These are phyloP conservation scores for Arthrinium phaeospermum DNA, from an alignment of 2,329 filamentous ascomycete species.

Conservation along the genomic window DNA sequence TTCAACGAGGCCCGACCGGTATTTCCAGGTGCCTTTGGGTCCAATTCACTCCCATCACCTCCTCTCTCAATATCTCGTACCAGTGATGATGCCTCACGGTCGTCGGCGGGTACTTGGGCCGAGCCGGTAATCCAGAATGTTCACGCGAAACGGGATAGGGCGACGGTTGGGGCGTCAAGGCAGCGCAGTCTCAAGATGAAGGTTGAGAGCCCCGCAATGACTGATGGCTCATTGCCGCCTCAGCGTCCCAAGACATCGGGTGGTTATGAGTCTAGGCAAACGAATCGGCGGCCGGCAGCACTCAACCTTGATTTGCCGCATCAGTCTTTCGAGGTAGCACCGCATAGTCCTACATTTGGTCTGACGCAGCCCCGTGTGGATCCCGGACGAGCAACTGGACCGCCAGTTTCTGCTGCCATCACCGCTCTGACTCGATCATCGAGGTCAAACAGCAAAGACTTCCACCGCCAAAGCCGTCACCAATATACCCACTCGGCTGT, in stretches of 20 bases:
- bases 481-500: slow-evolving; percentile 16
- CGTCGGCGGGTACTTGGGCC: slow-evolving; percentile 35
- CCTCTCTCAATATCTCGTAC: slow-evolving; percentile 45
- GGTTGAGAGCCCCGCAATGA: slow-evolving; percentile 41
- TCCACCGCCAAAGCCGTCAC: slow-evolving; percentile 22
- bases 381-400: not conserved
- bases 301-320: slow-evolving; percentile 25
- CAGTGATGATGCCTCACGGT: slow-evolving; percentile 43
- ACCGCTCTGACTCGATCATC: slow-evolving; percentile 19
- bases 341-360: slow-evolving; percentile 18
- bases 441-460: slow-evolving; percentile 17
- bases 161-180: slow-evolving; percentile 51
- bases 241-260: slow-evolving; percentile 33
- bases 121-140: slow-evolving; percentile 54
- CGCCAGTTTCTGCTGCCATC: not conserved
- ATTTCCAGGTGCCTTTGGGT: slow-evolving; percentile 33
- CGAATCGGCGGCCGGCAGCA: slow-evolving; percentile 25
- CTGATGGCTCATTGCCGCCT: not conserved
- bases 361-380: not conserved
- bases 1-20: not conserved
- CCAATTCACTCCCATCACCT: slow-evolving; percentile 49
- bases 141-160: slow-evolving; percentile 56
- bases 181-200: slow-evolving; percentile 56
- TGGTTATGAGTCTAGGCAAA: slow-evolving; percentile 20
- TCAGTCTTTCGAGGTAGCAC: not conserved